A percentile compares a stretch with the other conserved stretches of the same genome.
These are phyloP conservation scores for Colletotrichum destructivum DNA, from an alignment of 2,329 filamentous ascomycete species.

Conservation along the genomic window DNA sequence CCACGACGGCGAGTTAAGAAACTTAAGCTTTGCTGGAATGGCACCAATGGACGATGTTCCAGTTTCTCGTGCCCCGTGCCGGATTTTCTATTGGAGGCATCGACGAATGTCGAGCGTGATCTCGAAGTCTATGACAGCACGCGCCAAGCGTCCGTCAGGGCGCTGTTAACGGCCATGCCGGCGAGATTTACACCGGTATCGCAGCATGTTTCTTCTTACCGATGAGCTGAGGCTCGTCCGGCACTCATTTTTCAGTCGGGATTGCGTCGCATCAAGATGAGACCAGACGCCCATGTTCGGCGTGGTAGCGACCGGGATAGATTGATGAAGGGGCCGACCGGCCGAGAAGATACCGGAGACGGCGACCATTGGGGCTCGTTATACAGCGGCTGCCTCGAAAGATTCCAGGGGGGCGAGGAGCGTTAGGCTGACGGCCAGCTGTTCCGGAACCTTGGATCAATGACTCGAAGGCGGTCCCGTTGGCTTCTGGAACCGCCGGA, in stretches of 20 bases:
- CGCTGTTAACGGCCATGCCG: constrained; percentile 1
- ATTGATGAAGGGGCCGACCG: background rate
- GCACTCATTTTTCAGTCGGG: no score
- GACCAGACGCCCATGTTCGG: constrained; percentile 11
- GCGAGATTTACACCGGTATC: constrained; percentile 17
- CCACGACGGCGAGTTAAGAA: background rate
- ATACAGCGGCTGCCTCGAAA: background rate
- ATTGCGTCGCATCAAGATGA: no score
- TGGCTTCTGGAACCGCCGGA: background rate
- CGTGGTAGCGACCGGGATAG: constrained; percentile 3
- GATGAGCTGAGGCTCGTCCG: no score
- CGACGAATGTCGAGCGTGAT: background rate
- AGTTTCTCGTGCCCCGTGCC: background rate
- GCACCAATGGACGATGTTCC: background rate
- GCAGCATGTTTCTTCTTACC: no score
- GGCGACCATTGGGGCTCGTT: background rate
- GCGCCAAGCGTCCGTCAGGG: constrained; percentile 1
- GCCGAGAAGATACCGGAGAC: background rate
- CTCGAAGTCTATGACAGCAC: constrained; percentile 6
- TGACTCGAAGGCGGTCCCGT: constrained; percentile 1
- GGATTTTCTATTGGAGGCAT: constrained; percentile 1
- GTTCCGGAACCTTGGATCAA: background rate
- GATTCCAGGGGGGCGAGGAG: background rate
- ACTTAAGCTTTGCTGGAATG: background rate
- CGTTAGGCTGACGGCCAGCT: background rate